Conservation (phyloP, 2,329 filamentous ascomycete species). For the Nemania abortiva region DNA sequence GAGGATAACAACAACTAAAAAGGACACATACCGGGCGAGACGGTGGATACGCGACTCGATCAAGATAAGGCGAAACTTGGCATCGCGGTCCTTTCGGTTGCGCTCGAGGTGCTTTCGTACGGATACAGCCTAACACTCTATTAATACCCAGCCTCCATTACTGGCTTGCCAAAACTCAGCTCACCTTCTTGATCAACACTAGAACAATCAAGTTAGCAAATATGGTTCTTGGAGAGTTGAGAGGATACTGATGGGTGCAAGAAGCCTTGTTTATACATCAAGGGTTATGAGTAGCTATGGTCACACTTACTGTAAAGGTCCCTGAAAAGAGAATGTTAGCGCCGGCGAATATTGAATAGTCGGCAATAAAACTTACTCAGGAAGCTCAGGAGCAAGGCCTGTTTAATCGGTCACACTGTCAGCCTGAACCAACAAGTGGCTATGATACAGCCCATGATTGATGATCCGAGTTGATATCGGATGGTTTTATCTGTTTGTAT, state of each 20-base stretch:
- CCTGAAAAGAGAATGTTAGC: slow-evolving; percentile 49
- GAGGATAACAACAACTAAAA: background rate
- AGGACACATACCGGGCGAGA: slow-evolving; percentile 81
- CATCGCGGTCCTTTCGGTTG: slow-evolving; percentile 99
- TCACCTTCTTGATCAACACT: slow-evolving; percentile 95
- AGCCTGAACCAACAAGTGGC: slow-evolving; percentile 93
- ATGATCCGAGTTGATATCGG: slow-evolving; percentile 32
- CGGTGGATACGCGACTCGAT: slow-evolving; percentile 99
- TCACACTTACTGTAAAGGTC: slow-evolving; percentile 86
- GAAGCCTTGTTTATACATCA: no score
- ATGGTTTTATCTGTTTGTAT: slow-evolving; percentile 28
- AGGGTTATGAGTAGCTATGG: no score
- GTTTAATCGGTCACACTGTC: slow-evolving; percentile 85
- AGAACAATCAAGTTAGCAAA: slow-evolving; percentile 24
- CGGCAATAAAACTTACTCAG: slow-evolving; percentile 65
- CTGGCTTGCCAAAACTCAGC: slow-evolving; percentile 36
- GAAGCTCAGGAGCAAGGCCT: slow-evolving; percentile 99
- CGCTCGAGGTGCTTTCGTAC: slow-evolving; percentile 99
- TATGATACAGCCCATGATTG: slow-evolving; percentile 52
- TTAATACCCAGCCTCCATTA: slow-evolving; percentile 38
- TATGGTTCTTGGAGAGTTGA: no score
- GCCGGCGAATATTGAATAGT: background rate
- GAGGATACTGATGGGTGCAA: no score
- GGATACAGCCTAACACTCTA: slow-evolving; percentile 78
- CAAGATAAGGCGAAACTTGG: slow-evolving; percentile 98